phyloP scores from a whole-genome alignment of 2,329 filamentous ascomycete species.

The Elsinoe necatrix region DNA sequence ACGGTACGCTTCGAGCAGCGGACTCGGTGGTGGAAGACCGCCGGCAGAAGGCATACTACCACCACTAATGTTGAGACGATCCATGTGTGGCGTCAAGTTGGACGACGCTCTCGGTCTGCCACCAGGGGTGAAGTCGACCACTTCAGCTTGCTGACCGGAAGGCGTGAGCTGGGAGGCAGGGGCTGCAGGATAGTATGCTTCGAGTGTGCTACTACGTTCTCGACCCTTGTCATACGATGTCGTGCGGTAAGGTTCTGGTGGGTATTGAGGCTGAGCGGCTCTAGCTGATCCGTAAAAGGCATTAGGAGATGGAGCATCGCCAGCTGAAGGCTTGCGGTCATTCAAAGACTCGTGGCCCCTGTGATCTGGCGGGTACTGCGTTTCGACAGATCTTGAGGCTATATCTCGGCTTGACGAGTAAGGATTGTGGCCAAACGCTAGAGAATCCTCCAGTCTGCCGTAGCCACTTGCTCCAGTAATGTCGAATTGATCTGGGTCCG shows the following conservation, averaged over 20 bases:
- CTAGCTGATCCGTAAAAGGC: constrained; percentile 3
- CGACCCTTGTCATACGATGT: constrained; percentile 3
- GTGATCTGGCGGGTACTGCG: background rate
- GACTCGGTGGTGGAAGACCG: constrained; percentile 61
- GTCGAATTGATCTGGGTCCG: constrained; percentile 12
- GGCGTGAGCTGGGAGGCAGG: constrained; percentile 9
- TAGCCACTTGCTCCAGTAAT: constrained; percentile 9
- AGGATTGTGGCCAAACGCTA: constrained; percentile 10
- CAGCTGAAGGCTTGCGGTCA: background rate
- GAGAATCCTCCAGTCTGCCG: constrained; percentile 6
- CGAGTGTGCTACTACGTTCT: constrained; percentile 3
- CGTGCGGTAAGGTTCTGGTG: constrained; percentile 9
- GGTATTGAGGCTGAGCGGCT: background rate
- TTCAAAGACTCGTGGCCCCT: background rate
- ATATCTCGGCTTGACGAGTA: background rate
- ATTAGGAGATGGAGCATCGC: constrained; percentile 1
- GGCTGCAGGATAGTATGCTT: constrained; percentile 2
- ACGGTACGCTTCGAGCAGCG: constrained; percentile 82
- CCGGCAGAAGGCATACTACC: constrained; percentile 34
- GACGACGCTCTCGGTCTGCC: constrained; percentile 5
- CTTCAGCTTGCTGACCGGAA: background rate
- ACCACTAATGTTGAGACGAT: constrained; percentile 41
- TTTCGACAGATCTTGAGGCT: background rate
- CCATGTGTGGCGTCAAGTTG: constrained; percentile 34
- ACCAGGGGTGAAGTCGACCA: constrained; percentile 6